Evolutionary conservation across 441 rosid genomes (phyloP), one percentile per base, ranked within the genome.

Genomic region (Theobroma grandiflorum): DNA sequence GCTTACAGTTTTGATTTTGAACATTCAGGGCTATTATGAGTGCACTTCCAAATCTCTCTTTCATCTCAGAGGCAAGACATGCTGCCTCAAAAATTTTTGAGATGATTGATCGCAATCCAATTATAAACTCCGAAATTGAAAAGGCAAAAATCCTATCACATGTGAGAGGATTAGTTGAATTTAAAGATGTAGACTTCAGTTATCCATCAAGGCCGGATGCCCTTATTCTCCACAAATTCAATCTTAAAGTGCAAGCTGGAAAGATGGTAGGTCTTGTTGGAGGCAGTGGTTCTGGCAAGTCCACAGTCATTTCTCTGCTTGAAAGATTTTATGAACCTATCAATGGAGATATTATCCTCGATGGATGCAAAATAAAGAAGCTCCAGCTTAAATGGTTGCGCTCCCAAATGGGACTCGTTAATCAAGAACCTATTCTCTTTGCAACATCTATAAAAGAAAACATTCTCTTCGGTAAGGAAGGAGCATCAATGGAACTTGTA

Each of bases 241-340:
- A 78, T 82, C 86, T 88, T 47, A 78, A 72, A 75, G 81, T 86
- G 42, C 64, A 52, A 33, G 85, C 89, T 5, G 87, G 89, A 71
- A 84, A 33, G 75, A 83, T 77, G 3, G 76, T 85, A 7, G 89
- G 87, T 15, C 85, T 88, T 53, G 89, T 86, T 43, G 88, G 91
- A 47, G 85, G 84, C 49, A 86, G 88, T 62, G 91, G 91, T 55
- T 88, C 87, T 0, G 89, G 87, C 59, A 86, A 88, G 82, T 88
- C 89, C 72, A 85, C 88, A 5, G 59, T 83, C 53, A 79, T 88
- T 64, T 82, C 86, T 57, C 81, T 88, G 82, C 84, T 86, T 2
- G 84, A 88, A 72, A 82, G 88, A 63, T 88, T 88, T 72, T 86
- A 88, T 49, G 87, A 86, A 31, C 83, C 88, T 40, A 58, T 37